Evolutionary conservation across 139 green algal species (phyloP), one percentile per base, ranked within the genome.

Genomic region (Zygnema cylindricum): DNA sequence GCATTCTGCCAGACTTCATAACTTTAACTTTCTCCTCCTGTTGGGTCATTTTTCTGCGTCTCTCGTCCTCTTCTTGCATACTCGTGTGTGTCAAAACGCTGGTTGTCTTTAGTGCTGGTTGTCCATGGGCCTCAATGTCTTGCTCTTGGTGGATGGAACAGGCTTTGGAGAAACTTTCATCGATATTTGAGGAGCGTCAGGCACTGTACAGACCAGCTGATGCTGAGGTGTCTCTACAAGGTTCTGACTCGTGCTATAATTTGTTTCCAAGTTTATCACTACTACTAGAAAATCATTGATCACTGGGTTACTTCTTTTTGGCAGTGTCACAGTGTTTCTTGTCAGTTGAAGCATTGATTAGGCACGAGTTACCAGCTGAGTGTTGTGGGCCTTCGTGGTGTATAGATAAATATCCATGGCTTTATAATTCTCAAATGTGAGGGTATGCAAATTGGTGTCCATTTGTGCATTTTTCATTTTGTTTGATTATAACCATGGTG

Each of bases 161-260:
- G 49, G 49, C 49, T 63, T 43, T 79, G 71, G 71, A 41, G 16
- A 79, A 79, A 16, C 71, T 79, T 11, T 79, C 71, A 16, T 54
- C 36, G 7, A 41, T 79, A 3, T 79, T 41, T 41, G 71, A 79
- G 71, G 71, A 79, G 71, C 71, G 71, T 43, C 36, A 79, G 71
- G 71, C 71, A 16, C 71, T 79, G 71, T 79, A 79, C 71, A 41
- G 71, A 41, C 36, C 36, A 7, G 71, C 71, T 3, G 71, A 79
- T 43, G 36, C 38, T 43, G 38, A 41, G 36, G 71, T 79, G 11
- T 79, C 71, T 63, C 16, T 63, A 63, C 49, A 63, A 63, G 49
- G 49, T 63, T n/a, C n/a, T n/a, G n/a, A n/a, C n/a, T n/a, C n/a
- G n/a, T n/a, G n/a, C n/a, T n/a, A n/a, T n/a, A n/a, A n/a, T n/a